Conservation (phyloP, 2,329 filamentous ascomycete genomes). For the Pestalotiopsis sp. region DNA sequence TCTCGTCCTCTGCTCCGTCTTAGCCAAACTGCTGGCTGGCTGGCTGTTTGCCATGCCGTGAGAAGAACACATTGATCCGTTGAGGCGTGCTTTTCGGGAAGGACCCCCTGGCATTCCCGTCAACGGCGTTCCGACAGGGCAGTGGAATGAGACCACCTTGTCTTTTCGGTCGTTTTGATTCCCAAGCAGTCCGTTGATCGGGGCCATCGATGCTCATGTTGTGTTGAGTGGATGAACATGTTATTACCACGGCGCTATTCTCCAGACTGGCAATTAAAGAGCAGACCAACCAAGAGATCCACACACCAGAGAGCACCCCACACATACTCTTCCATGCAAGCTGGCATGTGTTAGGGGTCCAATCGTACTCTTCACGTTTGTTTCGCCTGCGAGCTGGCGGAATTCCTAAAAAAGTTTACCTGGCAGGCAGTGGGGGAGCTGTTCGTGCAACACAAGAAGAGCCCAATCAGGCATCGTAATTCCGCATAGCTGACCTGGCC, state of each 20-base stretch:
- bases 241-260: neutral
- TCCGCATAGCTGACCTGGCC: conserved; percentile 11
- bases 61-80: neutral
- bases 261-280: neutral
- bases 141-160: neutral
- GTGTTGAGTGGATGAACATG: neutral
- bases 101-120: neutral
- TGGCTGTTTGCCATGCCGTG: neutral
- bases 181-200: neutral
- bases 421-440: neutral
- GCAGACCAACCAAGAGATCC: neutral
- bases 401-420: neutral
- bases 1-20: neutral
- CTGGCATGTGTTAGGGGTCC: conserved; percentile 5
- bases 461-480: conserved; percentile 7
- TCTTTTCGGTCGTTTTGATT: neutral
- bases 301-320: neutral
- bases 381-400: neutral
- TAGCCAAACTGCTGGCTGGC: neutral
- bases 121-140: neutral
- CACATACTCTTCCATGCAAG: neutral
- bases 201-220: neutral
- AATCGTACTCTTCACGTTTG: neutral
- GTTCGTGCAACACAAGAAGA: neutral
- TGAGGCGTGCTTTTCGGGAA: neutral